Evolutionary conservation across 75 land plant genomes (phyloP), one percentile per base, ranked within the genome.

Genomic region (Cunninghamia lanceolata): DNA sequence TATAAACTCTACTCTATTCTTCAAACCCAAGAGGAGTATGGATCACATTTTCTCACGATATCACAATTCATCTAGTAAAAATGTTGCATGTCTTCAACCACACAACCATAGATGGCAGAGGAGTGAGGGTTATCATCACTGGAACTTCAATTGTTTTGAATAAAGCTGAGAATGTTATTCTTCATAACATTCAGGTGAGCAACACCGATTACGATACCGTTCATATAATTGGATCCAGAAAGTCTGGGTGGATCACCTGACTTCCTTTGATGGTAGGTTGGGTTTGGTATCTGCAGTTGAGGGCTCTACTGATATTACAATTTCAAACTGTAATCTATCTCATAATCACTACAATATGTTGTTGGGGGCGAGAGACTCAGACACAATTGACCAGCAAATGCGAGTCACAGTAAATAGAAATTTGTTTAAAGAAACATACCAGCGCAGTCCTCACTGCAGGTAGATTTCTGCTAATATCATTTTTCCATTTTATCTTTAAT

Each of bases 371-470:
- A 74, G 88, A 0, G 92, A 91, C 63, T 71, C 47, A 6, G 92
- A 91, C 35, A 63, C 21, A 21, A 3, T 84, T 30, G 92, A 91
- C 43, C 11, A 38, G 54, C 39, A 73, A 75, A 77, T 91, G 86
- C 54, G 90, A 15, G 90, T 91, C 11, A 89, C 90, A 1, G 84
- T 91, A 17, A 88, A 83, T 66, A 42, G 92, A 4, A 91, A 91
- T 32, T 88, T 86, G 90, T 88, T 91, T 36, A 89, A 71, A 36
- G 78, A 86, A 36, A 88, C 90, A 16, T 56, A 66, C 83, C 90
- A 91, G 52, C 52, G 92, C 9, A 91, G 86, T 90, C 92, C 92
- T 10, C 92, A 91, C 74, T 91, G 92, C 92, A 84, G 70, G 70
- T 66, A 66, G 13, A 2, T 50, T 50, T 50, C 0, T 50, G 11